Conservation (phyloP, 1,284 basidiomycete genomes). For the Cystobasidium sp. region DNA sequence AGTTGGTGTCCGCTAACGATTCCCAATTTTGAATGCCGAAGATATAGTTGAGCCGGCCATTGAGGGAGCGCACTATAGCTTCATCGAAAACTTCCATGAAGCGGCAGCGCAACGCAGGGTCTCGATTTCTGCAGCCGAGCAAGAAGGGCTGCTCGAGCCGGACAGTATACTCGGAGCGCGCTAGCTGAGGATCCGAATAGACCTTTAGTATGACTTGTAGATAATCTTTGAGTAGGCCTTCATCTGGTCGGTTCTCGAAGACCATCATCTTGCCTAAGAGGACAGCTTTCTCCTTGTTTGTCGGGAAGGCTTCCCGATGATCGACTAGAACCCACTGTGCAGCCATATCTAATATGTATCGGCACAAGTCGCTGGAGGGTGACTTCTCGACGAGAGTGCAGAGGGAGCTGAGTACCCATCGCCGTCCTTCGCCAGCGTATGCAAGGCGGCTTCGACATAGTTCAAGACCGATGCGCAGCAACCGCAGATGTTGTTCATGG, state of each 20-base stretch:
- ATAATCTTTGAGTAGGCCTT: constrained; percentile 78
- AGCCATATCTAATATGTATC: constrained; percentile 83
- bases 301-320: constrained; percentile 63
- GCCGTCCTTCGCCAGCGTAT: constrained; percentile 62
- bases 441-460: constrained; percentile 62
- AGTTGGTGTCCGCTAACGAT: constrained; percentile 86
- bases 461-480: constrained; percentile 63
- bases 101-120: constrained; percentile 75
- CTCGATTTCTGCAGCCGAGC: constrained; percentile 84
- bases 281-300: constrained; percentile 93
- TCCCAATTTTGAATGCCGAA: constrained; percentile 97
- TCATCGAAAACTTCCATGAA: constrained; percentile 91
- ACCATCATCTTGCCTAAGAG: constrained; percentile 87
- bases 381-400: constrained; percentile 89
- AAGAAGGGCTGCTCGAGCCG: constrained; percentile 92
- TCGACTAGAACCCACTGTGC: constrained; percentile 85
- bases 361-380: constrained; percentile 78
- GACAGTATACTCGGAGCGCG: constrained; percentile 90
- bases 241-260: constrained; percentile 75
- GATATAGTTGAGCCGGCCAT: constrained; percentile 84
- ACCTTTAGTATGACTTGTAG: constrained; percentile 92
- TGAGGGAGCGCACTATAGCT: constrained; percentile 81
- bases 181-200: constrained; percentile 82
- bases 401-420: constrained; percentile 73
- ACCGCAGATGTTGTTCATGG: constrained; percentile 53